phyloP scores from a whole-genome alignment of 148 eudicot genomes.

The Linanthus parryae region DNA sequence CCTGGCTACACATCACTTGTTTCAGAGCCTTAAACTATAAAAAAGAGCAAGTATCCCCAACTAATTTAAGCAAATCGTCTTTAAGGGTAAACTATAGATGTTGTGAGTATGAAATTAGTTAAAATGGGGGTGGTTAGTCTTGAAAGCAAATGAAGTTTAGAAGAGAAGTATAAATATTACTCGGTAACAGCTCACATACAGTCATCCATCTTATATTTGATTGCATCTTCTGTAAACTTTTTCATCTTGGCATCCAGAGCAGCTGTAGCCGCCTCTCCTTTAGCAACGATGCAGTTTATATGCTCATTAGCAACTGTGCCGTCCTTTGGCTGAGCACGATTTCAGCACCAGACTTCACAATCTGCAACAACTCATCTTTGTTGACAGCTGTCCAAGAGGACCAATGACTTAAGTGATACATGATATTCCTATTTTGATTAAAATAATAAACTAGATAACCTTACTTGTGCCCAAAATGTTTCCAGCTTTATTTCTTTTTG shows the following conservation, averaged over 20 bases:
- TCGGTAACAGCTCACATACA: slow-evolving; percentile 46
- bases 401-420: neutral
- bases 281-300: slow-evolving; percentile 89
- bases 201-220: slow-evolving; percentile 97
- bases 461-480: too few relatives aligned
- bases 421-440: neutral
- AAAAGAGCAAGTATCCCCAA: neutral
- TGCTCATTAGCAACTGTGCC: slow-evolving; percentile 98
- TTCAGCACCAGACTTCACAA: slow-evolving; percentile 99
- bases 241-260: slow-evolving; percentile 99
- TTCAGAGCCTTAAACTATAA: neutral
- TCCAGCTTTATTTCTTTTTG: too few relatives aligned
- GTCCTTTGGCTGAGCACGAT: slow-evolving; percentile 98
- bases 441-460: neutral
- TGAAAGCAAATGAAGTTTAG: neutral
- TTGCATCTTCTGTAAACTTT: slow-evolving; percentile 97
- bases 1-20: slow-evolving; percentile 38
- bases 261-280: slow-evolving; percentile 98
- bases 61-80: slow-evolving; percentile 26
- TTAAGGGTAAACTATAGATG: slow-evolving; percentile 87
- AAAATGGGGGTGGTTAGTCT: slow-evolving; percentile 16
- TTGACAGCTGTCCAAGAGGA: slow-evolving; percentile 71
- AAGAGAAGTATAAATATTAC: neutral
- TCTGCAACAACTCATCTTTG: slow-evolving; percentile 96
- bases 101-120: slow-evolving; percentile 85